These are phyloP conservation scores for Globisporangium apiculatum DNA, from an alignment of 352 stramenopile genomes.

Conservation along the genomic window DNA sequence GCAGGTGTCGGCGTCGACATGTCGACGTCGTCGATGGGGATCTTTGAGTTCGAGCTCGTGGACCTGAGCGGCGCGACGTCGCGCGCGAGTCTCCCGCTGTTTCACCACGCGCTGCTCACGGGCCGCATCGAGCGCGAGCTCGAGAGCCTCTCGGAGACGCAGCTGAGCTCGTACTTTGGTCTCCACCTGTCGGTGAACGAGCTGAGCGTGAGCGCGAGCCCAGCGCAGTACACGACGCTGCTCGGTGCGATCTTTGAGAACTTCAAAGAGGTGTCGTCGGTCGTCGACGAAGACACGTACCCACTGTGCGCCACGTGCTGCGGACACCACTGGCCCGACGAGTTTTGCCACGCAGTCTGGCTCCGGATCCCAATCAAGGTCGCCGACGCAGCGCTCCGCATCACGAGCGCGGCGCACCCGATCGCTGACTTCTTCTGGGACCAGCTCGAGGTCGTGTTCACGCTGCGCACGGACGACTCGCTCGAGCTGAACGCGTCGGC, in stretches of 20 bases:
- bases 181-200: constrained; percentile 74
- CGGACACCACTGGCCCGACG: constrained; percentile 56
- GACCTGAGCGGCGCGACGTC: constrained; percentile 69
- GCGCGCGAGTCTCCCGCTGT: constrained; percentile 47
- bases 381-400: constrained; percentile 62
- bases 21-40: constrained; percentile 42
- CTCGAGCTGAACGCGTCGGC: constrained; percentile 58
- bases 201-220: constrained; percentile 50
- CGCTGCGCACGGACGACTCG: constrained; percentile 74
- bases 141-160: constrained; percentile 54
- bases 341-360: constrained; percentile 73
- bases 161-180: constrained; percentile 55
- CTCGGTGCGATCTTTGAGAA: constrained; percentile 86
- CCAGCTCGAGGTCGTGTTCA: constrained; percentile 73
- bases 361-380: constrained; percentile 72
- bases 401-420: constrained; percentile 46
- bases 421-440: constrained; percentile 77
- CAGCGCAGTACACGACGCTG: constrained; percentile 63
- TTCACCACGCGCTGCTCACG: constrained; percentile 75
- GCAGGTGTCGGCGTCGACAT: constrained; percentile 31
- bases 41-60: constrained; percentile 84
- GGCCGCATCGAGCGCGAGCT: constrained; percentile 68
- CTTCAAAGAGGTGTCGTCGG: constrained; percentile 69
- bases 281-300: constrained; percentile 79
- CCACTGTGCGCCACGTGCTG: constrained; percentile 49